phyloP scores from a whole-genome alignment of 768 basidiomycete genomes.

The Porphyrellus cyaneotinctus region DNA sequence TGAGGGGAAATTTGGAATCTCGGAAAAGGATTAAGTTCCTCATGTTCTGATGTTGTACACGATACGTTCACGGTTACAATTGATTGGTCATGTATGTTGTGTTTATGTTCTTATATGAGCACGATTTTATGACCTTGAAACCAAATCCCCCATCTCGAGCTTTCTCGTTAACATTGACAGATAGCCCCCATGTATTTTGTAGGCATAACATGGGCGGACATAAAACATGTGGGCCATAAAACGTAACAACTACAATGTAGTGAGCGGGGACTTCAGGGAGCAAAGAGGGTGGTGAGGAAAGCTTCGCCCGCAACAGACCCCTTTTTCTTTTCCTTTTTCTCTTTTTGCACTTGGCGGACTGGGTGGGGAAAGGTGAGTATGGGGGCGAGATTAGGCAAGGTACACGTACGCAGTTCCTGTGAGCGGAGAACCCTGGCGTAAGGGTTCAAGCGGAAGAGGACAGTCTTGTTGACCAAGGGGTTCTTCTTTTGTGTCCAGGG shows the following conservation, averaged over 20 bases:
- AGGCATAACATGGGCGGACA: conserved; percentile 15
- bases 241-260: no score
- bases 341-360: conserved; percentile 74
- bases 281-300: conserved; percentile 81
- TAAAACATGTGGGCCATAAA: conserved; percentile 11
- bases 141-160: not conserved
- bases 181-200: conserved; percentile 11
- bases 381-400: not conserved
- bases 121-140: not conserved
- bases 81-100: no score
- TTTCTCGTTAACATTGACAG: no score
- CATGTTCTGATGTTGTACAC: no score
- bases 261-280: conserved; percentile 60
- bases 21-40: not conserved
- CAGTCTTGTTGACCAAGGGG: conserved; percentile 88
- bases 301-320: conserved; percentile 70
- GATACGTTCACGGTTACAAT: not conserved
- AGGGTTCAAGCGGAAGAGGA: conserved; percentile 97
- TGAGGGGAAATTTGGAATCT: conserved; percentile 32
- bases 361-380: conserved; percentile 9
- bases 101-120: no score
- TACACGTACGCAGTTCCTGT: conserved; percentile 79
- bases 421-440: conserved; percentile 93
- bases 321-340: conserved; percentile 54
- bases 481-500: conserved; percentile 99